A percentile compares a stretch with the other conserved stretches of the same genome.
phyloP scores from a whole-genome alignment of 257 asterid genomes.

The Jasminum sambac region DNA sequence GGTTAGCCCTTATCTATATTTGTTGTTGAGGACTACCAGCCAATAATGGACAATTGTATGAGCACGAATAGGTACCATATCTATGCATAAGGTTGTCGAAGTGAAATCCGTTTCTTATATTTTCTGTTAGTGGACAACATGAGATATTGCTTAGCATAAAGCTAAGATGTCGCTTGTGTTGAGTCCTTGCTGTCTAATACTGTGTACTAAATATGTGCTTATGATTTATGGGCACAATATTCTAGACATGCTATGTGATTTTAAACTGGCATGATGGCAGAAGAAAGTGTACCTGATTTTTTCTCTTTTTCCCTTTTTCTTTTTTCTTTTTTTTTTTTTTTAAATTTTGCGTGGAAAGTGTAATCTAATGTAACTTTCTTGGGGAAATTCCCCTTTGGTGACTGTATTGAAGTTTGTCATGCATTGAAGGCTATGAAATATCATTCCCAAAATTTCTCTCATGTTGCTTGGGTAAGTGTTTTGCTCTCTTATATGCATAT shows the following conservation, averaged over 20 bases:
- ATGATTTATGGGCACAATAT: not conserved
- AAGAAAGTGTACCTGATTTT: too few species aligned
- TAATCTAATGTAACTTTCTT: not conserved
- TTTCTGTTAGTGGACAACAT: not conserved
- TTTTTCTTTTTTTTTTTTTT: not conserved
- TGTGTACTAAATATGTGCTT: not conserved
- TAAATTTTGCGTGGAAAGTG: not conserved
- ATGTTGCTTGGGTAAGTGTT: not conserved
- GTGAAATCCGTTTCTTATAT: slow-evolving; percentile 9
- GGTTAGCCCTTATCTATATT: slow-evolving; percentile 32
- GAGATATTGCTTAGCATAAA: not conserved
- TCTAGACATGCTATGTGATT: not conserved
- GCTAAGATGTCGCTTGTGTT: not conserved
- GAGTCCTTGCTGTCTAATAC: not conserved
- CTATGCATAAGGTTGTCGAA: not conserved
- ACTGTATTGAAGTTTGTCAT: not conserved
- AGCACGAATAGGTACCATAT: slow-evolving; percentile 20
- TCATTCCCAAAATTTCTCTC: not conserved
- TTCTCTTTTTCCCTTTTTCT: not conserved
- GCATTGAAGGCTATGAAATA: not conserved
- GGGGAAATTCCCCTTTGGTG: not conserved
- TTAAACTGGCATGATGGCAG: not conserved
- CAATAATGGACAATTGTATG: slow-evolving; percentile 15
- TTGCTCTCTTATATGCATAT: not conserved
- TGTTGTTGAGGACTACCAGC: slow-evolving; percentile 26